These are phyloP conservation scores for Arbutus unedo DNA, from an alignment of 148 eudicot species.

Conservation along the genomic window DNA sequence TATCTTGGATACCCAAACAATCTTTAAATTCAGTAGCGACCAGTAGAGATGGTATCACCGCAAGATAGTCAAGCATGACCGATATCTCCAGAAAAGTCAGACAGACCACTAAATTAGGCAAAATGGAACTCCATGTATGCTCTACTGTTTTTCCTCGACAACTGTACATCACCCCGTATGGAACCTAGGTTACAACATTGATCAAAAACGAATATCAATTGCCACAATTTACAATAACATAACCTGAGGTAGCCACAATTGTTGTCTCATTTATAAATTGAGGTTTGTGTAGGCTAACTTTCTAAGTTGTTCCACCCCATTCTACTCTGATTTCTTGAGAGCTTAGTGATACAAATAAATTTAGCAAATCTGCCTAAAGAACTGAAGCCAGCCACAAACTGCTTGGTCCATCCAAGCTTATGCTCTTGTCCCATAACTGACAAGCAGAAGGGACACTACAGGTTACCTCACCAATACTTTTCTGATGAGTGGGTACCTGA, in stretches of 20 bases:
- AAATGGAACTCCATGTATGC: background rate
- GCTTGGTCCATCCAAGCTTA: conserved; percentile 8
- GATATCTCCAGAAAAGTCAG: too few species aligned
- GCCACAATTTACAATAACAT: background rate
- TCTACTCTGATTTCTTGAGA: too few species aligned
- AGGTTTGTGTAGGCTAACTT: background rate
- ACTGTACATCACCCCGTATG: background rate
- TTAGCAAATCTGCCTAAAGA: background rate
- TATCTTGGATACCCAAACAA: background rate
- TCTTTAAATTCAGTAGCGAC: background rate
- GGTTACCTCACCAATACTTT: background rate
- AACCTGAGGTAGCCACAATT: background rate
- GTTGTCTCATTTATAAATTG: background rate
- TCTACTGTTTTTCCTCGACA: background rate
- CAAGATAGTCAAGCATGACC: background rate
- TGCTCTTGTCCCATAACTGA: conserved; percentile 2
- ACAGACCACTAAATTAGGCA: background rate
- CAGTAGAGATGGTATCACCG: background rate
- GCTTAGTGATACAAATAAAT: background rate
- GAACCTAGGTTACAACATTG: background rate
- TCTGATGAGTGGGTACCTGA: background rate
- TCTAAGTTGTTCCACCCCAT: background rate
- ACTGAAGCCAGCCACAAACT: conserved; percentile 1
- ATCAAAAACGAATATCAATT: background rate
- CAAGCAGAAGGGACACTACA: background rate